Evolutionary conservation across 78 protist genomes (phyloP), one percentile per base, ranked within the genome.

Genomic region (Paulinella micropora): DNA sequence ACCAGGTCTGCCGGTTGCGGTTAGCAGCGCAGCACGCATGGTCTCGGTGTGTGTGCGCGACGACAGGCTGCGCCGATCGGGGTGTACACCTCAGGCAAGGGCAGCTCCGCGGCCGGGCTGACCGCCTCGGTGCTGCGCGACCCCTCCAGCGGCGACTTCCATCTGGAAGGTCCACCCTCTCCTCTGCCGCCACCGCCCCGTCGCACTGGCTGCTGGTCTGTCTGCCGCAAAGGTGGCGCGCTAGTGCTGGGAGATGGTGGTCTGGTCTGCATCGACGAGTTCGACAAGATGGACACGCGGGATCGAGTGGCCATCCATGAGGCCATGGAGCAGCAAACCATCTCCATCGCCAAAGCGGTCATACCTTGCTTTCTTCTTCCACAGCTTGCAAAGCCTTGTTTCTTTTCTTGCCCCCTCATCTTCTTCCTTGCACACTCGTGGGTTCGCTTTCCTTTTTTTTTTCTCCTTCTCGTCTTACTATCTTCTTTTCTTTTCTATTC

Each of bases 281-380:
- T 98, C 90, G 99, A 98, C 88, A 98, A 98, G 90, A 97, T 97
- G 98, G 0, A 81, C 2, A 87, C 51, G 82, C 35, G 0, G 31
- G 96, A 93, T 83, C 90, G 95, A 0, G 96, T 95, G 26, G 98
- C 98, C 32, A 96, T 96, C 90, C 98, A 96, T 93, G 96, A 94
- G 92, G 99, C 99, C 39, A 98, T 98, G 99, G 99, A 99, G 92
- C 99, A 99, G 90, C 99, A 99, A 90, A 99, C 99, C 35, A 98
- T 99, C 86, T 96, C 99, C 34, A 96, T 99, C 77, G 99, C 99
- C 15, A 96, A 96, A 73, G 91, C 89, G 2, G n/a, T n/a, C n/a
- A n/a, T n/a, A n/a, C n/a, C n/a, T n/a, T n/a, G n/a, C n/a, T n/a
- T 41, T 3, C 67, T 6, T 3, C 67, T 3, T 6, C 67, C 31